Base-by-base conservation (phyloP, 2,329 filamentous ascomycete species). In the Aspergillus puulaauensis region DNA sequence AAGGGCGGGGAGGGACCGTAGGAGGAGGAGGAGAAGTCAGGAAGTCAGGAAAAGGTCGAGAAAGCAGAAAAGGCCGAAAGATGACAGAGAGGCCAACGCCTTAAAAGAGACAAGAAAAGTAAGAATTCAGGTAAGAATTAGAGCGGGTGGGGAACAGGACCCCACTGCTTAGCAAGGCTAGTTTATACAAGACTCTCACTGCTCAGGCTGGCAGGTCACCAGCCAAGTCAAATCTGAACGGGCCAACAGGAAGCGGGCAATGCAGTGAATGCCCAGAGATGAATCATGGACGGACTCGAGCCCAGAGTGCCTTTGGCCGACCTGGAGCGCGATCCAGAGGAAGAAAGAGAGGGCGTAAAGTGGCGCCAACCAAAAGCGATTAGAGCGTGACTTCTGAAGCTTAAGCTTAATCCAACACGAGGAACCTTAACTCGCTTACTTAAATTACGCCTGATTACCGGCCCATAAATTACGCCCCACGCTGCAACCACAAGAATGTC, bases 401-500 rank as follows among this genome's bases (percentile, higher is more conserved):
- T 75, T 75, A 76, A 76, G 73, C 73, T 75, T 75, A 76, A 76
- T 74, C 72, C 71, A 68, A 75, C 73, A 74, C 73, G 72, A 74
- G 72, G 72, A 72, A 72, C 66, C 68, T 70, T 72, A 71, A 71
- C 69, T 52, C 21, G 8, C 27, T 48, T 35, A 48, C 49, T 71
- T 68, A 70, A 31, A 68, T 71, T 72, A 72, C 35, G 15, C 6
- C 35, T n/a, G 14, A 14, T 37, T 37, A 37, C 65, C 67, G 61
- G 27, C 8, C 27, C 27, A 31, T 65, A 50, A 19, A n/a, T 46
- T 46, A 46, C 44, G 45, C 14, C 45, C 45, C 45, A 33, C 45
- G 9, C 19, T 45, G 41, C 27, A 11, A 31, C 24, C 24, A 27
- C 24, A 27, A 27, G 24, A 27, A 27, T 3, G 24, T 27, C 24